Conservation (phyloP, 805 yeast genomes). For the Starmerella floris region DNA sequence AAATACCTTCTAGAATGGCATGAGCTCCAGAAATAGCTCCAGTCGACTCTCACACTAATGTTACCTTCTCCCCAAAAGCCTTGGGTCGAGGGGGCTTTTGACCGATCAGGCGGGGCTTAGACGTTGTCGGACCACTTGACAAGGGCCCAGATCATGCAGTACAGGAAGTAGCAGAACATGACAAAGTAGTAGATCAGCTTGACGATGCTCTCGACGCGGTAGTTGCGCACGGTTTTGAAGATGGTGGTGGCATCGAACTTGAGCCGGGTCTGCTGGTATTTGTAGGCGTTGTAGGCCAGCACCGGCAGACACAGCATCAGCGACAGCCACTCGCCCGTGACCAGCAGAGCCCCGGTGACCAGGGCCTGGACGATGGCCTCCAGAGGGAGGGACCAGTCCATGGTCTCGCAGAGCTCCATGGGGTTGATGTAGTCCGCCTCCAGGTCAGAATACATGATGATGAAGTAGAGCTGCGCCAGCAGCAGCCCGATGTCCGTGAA, state of each 20-base stretch:
- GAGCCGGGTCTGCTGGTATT: conserved; percentile 66
- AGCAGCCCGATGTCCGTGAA: conserved; percentile 19
- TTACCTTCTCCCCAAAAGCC: too few species aligned
- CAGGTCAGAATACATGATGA: conserved; percentile 20
- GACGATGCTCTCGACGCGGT: conserved; percentile 81
- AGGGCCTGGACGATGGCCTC: conserved; percentile 70
- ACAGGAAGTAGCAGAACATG: conserved; percentile 89
- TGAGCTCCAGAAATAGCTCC: too few species aligned
- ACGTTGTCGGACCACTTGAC: conserved; percentile 18
- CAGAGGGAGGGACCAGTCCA: conserved; percentile 51
- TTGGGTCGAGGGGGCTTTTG: too few species aligned
- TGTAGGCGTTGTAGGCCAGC: conserved; percentile 69
- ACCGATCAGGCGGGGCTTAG: too few species aligned
- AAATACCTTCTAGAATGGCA: too few species aligned
- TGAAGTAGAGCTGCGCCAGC: conserved; percentile 22
- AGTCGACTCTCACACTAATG: too few species aligned
- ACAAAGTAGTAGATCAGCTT: conserved; percentile 83
- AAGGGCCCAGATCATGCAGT: conserved; percentile 59
- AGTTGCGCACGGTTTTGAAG: conserved; percentile 82
- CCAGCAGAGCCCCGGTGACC: conserved; percentile 52
- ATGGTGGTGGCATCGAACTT: conserved; percentile 93
- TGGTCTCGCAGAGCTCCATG: conserved; percentile 83
- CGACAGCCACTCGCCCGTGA: conserved; percentile 87
- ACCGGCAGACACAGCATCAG: conserved; percentile 74
- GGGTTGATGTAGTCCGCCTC: conserved; percentile 93